Evolutionary conservation across 2,329 filamentous ascomycete species (phyloP).

Genomic region (Ilyonectria robusta): DNA sequence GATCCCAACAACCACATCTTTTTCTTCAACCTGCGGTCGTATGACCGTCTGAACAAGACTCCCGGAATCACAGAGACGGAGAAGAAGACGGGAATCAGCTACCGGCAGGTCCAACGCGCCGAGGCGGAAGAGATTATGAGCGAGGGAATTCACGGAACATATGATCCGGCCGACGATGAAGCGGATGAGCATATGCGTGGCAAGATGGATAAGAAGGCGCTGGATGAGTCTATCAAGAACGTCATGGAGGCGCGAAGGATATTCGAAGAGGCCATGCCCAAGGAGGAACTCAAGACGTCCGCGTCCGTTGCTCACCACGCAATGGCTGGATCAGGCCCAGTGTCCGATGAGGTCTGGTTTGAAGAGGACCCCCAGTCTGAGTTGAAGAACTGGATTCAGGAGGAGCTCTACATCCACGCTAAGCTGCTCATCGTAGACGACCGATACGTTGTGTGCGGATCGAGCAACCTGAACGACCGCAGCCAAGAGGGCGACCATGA

Average conservation of each 20-base stretch:
- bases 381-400: constrained; percentile 90
- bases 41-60: constrained; percentile 92
- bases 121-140: constrained; percentile 92
- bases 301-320: constrained; percentile 80
- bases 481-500: constrained; percentile 91
- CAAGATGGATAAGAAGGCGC: constrained; percentile 53
- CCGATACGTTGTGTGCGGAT: constrained; percentile 85
- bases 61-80: constrained; percentile 81
- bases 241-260: constrained; percentile 63
- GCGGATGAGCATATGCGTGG: constrained; percentile 65
- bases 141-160: constrained; percentile 75
- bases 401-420: constrained; percentile 95
- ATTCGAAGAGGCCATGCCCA: constrained; percentile 65
- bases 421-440: constrained; percentile 95
- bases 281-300: constrained; percentile 56
- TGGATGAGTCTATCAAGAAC: constrained; percentile 53
- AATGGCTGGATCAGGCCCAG: constrained; percentile 76
- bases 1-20: constrained; percentile 88
- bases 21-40: constrained; percentile 93
- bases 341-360: constrained; percentile 82
- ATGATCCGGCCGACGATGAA: constrained; percentile 60
- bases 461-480: constrained; percentile 93
- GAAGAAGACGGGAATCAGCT: constrained; percentile 84
- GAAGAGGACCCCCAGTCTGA: constrained; percentile 79
- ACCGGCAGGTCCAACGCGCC: constrained; percentile 88